Conservation (phyloP, 2,329 filamentous ascomycete species). For the Aureobasidium sp. region DNA sequence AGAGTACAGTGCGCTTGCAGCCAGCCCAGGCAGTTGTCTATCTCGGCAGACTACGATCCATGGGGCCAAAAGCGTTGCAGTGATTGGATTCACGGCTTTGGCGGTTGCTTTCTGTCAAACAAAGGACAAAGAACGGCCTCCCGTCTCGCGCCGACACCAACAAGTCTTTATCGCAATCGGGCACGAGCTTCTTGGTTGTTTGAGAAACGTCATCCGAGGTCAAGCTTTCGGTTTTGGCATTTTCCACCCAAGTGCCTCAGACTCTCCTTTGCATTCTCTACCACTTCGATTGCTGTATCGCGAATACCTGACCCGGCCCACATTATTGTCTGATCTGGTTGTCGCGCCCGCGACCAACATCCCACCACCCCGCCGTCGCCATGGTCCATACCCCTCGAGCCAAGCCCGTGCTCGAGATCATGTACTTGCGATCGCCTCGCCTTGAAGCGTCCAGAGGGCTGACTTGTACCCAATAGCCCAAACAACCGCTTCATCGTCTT, state of each 20-base stretch:
- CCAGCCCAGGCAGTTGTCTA: not conserved
- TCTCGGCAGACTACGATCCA: not conserved
- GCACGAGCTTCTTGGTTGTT: slow-evolving; percentile 9
- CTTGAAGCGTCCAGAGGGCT: not conserved
- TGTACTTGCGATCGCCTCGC: slow-evolving; percentile 22
- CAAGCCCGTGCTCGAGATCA: slow-evolving; percentile 33
- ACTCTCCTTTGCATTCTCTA: not conserved
- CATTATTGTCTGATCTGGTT: not conserved
- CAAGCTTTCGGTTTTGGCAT: slow-evolving; percentile 9
- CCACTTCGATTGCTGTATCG: not conserved
- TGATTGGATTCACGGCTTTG: not conserved
- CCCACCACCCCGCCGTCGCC: not conserved
- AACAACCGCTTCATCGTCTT: slow-evolving; percentile 42
- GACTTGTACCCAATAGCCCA: slow-evolving; percentile 24
- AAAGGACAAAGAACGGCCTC: not conserved
- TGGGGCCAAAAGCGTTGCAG: not conserved
- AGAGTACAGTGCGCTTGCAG: not conserved
- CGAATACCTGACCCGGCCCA: not conserved
- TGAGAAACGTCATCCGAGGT: slow-evolving; percentile 3
- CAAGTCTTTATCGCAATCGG: slow-evolving; percentile 3
- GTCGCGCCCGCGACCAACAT: not conserved
- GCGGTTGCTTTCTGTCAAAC: not conserved
- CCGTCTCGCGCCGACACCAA: slow-evolving; percentile 6
- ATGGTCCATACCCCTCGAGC: slow-evolving; percentile 14
- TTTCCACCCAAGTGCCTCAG: not conserved